Conservation (phyloP, 2,329 filamentous ascomycete genomes). For the Capronia epimyces region DNA sequence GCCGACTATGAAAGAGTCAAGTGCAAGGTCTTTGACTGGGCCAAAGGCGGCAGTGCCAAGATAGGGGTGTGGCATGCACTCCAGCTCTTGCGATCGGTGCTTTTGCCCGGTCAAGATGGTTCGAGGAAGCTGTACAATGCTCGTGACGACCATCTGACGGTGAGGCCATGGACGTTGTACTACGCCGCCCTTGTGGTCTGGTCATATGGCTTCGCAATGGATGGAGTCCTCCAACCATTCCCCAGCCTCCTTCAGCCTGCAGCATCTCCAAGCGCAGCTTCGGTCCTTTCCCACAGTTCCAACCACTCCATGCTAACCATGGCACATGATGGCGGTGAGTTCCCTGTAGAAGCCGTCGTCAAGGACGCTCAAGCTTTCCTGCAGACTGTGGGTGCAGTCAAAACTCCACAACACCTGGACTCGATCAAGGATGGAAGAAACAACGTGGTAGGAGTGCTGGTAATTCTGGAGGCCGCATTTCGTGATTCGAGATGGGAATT, state of each 20-base stretch:
- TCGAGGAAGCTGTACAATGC: constrained; percentile 62
- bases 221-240: constrained; percentile 61
- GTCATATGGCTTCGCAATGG: constrained; percentile 85
- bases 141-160: constrained; percentile 79
- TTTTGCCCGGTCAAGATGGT: constrained; percentile 25
- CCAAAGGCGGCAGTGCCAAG: constrained; percentile 75
- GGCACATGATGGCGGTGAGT: constrained; percentile 17
- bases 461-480: constrained; percentile 76
- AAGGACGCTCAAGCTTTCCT: constrained; percentile 76
- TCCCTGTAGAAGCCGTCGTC: constrained; percentile 54
- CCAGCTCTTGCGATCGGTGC: constrained; percentile 73
- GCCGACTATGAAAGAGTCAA: constrained; percentile 75
- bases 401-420: constrained; percentile 70
- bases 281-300: constrained; percentile 15
- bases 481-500: constrained; percentile 82
- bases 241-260: constrained; percentile 27
- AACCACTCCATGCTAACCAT: constrained; percentile 20
- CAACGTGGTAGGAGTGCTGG: constrained; percentile 70
- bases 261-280: constrained; percentile 10
- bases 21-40: constrained; percentile 76
- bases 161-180: constrained; percentile 94
- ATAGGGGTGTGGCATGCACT: constrained; percentile 89
- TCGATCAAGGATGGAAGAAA: constrained; percentile 66
- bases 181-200: constrained; percentile 87
- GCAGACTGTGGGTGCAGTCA: constrained; percentile 63